Evolutionary conservation across 2,329 filamentous ascomycete species (phyloP).

Genomic region (Colletotrichum simmondsii): DNA sequence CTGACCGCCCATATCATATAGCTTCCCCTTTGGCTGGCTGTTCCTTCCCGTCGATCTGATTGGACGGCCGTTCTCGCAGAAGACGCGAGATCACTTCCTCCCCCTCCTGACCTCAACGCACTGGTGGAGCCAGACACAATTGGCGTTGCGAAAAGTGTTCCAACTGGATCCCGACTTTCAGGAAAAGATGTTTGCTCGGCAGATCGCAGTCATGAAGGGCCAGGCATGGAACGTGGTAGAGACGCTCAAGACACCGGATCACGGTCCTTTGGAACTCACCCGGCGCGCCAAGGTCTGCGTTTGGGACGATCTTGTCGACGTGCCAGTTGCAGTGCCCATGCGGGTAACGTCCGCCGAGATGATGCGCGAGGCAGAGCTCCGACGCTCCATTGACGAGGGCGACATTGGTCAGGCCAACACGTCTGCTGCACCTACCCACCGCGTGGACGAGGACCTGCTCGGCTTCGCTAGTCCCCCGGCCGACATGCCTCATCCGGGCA

Average conservation of each 20-base stretch:
- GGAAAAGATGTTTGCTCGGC: slow-evolving; percentile 98
- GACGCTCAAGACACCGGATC: slow-evolving; percentile 90
- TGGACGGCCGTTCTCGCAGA: slow-evolving; percentile 94
- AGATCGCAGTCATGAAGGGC: slow-evolving; percentile 99
- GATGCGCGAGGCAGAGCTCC: slow-evolving; percentile 58
- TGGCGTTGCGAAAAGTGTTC: slow-evolving; percentile 87
- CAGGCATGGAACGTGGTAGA: slow-evolving; percentile 99
- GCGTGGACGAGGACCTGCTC: slow-evolving; percentile 73
- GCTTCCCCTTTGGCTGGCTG: slow-evolving; percentile 98
- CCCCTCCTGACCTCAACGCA: slow-evolving; percentile 92
- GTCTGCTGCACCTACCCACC: slow-evolving; percentile 44
- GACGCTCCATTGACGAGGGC: slow-evolving; percentile 77
- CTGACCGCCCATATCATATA: slow-evolving; percentile 47
- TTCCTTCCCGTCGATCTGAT: slow-evolving; percentile 97
- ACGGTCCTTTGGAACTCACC: slow-evolving; percentile 93
- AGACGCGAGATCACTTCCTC: slow-evolving; percentile 94
- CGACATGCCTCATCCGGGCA: slow-evolving; percentile 79
- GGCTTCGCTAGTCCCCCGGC: slow-evolving; percentile 69
- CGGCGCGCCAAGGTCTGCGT: slow-evolving; percentile 91
- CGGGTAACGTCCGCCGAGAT: slow-evolving; percentile 86
- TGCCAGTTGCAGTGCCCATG: slow-evolving; percentile 93
- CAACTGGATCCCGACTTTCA: slow-evolving; percentile 95
- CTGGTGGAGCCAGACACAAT: slow-evolving; percentile 97
- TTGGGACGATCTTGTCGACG: slow-evolving; percentile 97
- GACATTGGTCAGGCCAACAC: slow-evolving; percentile 75